A percentile compares a stretch with the other conserved stretches of the same genome.
Evolutionary conservation across 2,329 filamentous ascomycete species (phyloP).

Genomic region (Sporothrix humicola): DNA sequence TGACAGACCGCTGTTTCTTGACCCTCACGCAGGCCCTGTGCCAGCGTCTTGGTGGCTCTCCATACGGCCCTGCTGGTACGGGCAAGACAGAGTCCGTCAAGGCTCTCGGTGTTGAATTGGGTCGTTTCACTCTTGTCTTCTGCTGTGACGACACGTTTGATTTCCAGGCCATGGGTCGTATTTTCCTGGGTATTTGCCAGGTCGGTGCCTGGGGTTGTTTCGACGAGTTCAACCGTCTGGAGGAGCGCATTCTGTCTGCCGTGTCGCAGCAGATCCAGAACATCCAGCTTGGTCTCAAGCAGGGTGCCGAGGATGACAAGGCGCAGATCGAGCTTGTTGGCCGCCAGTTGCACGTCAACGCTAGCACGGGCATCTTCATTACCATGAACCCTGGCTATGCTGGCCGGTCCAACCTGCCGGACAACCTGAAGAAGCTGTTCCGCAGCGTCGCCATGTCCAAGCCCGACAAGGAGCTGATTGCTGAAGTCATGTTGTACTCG

Average conservation of each 20-base stretch:
- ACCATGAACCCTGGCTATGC: constrained; percentile 99
- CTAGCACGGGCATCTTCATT: constrained; percentile 97
- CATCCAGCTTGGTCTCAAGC: constrained; percentile 93
- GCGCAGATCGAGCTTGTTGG: constrained; percentile 93
- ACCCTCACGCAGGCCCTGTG: constrained; percentile 95
- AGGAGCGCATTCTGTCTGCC: constrained; percentile 95
- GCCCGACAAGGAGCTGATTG: constrained; percentile 98
- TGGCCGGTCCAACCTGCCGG: constrained; percentile 94
- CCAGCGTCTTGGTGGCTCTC: constrained; percentile 93
- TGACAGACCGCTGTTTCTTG: constrained; percentile 97
- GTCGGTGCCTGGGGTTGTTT: constrained; percentile 99
- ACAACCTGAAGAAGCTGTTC: constrained; percentile 99
- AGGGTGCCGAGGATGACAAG: constrained; percentile 78
- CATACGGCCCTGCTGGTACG: constrained; percentile 95
- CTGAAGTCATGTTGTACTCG: constrained; percentile 99
- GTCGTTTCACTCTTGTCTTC: constrained; percentile 97
- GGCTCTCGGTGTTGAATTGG: constrained; percentile 92
- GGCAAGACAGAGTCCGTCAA: constrained; percentile 99
- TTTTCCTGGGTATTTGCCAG: constrained; percentile 98
- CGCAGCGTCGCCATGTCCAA: constrained; percentile 99
- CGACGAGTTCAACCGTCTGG: constrained; percentile 98
- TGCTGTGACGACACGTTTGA: constrained; percentile 99
- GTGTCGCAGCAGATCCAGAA: constrained; percentile 99
- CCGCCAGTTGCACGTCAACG: constrained; percentile 85
- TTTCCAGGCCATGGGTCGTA: constrained; percentile 99